These are phyloP conservation scores for Debaryomyces sp. DNA, from an alignment of 1,139 yeast species.

Conservation along the genomic window DNA sequence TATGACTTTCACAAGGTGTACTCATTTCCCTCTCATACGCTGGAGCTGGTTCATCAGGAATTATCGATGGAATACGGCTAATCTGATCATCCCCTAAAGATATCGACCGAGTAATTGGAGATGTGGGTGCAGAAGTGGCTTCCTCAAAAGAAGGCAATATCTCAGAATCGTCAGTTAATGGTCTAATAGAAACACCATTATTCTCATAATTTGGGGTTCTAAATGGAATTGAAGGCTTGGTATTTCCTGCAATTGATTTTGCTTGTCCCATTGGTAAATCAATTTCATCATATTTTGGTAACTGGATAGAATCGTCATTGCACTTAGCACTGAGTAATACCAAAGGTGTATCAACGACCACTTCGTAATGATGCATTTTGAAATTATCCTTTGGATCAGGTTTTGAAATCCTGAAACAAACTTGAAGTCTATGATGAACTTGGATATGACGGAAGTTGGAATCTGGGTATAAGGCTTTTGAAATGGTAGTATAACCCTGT, in stretches of 20 bases:
- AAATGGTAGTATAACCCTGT: conserved; percentile 38
- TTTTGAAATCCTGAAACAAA: conserved; percentile 76
- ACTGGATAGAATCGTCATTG: conserved; percentile 62
- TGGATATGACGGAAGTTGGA: conserved; percentile 69
- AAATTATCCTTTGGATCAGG: conserved; percentile 56
- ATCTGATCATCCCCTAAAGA: conserved; percentile 40
- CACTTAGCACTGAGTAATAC: conserved; percentile 73
- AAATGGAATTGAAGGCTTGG: conserved; percentile 22
- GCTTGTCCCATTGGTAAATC: conserved; percentile 8
- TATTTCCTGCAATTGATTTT: neutral
- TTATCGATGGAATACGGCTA: conserved; percentile 36
- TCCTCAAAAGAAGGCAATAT: conserved; percentile 63
- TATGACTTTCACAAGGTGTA: neutral
- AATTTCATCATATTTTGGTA: conserved; percentile 63
- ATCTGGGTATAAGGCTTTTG: conserved; percentile 63
- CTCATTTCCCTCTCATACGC: conserved; percentile 30
- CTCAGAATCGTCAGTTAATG: conserved; percentile 28
- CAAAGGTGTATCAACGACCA: conserved; percentile 85
- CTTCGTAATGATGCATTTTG: conserved; percentile 82
- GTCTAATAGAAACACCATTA: conserved; percentile 44
- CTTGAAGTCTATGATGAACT: conserved; percentile 75
- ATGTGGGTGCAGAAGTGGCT: conserved; percentile 39
- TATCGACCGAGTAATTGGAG: conserved; percentile 39
- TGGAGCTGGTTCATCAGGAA: conserved; percentile 38
- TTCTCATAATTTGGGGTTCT: conserved; percentile 39